phyloP scores from a whole-genome alignment of 164 flowering plant genomes.

The Pachysandra terminalis region DNA sequence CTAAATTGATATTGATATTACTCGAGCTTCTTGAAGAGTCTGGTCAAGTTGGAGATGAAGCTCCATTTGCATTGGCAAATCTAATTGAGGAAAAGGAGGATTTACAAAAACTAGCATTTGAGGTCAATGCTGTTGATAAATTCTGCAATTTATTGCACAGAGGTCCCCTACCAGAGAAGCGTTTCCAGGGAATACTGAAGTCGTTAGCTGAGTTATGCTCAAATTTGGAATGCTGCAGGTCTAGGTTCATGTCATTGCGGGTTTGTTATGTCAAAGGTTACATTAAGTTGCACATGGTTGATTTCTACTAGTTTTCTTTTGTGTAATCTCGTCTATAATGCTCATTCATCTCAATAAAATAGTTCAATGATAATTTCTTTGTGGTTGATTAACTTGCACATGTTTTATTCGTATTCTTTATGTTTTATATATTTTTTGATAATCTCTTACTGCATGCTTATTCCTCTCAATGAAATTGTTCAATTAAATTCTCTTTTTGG shows the following conservation, averaged over 20 bases:
- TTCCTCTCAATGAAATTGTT: neutral
- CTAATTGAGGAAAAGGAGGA: constrained; percentile 66
- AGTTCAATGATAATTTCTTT: neutral
- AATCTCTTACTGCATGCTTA: no score
- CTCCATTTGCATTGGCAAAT: constrained; percentile 66
- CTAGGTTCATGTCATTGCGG: constrained; percentile 53
- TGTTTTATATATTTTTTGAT: no score
- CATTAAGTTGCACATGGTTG: constrained; percentile 2
- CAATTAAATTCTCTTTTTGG: neutral
- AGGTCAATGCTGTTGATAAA: constrained; percentile 57
- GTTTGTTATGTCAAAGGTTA: constrained; percentile 33
- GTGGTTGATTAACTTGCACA: no score
- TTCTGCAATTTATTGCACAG: constrained; percentile 49
- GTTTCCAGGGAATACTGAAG: constrained; percentile 61
- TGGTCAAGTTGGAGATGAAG: constrained; percentile 89
- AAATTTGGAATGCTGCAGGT: constrained; percentile 77
- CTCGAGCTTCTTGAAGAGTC: constrained; percentile 91
- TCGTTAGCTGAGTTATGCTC: constrained; percentile 84
- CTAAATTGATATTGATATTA: constrained; percentile 49
- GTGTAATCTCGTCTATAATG: neutral
- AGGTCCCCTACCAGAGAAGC: constrained; percentile 37
- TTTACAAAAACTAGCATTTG: constrained; percentile 72
- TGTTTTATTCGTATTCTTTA: no score
- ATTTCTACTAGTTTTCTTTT: neutral
- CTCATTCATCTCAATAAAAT: neutral